Evolutionary conservation across 2,329 filamentous ascomycete species (phyloP).

Genomic region (Colletotrichum tabaci): DNA sequence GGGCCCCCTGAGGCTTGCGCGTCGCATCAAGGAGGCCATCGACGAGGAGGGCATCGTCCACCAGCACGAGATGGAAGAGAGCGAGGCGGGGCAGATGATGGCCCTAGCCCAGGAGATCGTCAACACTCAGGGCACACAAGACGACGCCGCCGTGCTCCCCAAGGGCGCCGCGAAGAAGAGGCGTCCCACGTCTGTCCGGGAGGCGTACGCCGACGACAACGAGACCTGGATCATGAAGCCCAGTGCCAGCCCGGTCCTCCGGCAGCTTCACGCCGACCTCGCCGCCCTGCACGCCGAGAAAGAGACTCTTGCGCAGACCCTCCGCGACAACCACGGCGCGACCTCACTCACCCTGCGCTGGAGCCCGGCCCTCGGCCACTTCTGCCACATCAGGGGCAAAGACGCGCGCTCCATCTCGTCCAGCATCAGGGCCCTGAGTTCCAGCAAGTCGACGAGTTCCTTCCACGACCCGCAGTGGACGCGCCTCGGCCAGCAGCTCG

Average conservation of each 20-base stretch:
- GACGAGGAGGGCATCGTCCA: conserved; percentile 93
- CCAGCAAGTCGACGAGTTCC: conserved; percentile 86
- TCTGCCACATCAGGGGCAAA: conserved; percentile 90
- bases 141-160: conserved; percentile 68
- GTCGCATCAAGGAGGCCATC: conserved; percentile 82
- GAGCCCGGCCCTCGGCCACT: conserved; percentile 89
- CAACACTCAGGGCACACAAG: conserved; percentile 74
- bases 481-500: conserved; percentile 81
- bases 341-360: conserved; percentile 84
- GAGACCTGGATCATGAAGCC: conserved; percentile 77
- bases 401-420: conserved; percentile 64
- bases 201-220: conserved; percentile 72
- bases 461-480: conserved; percentile 92
- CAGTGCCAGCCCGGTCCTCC: conserved; percentile 76
- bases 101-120: conserved; percentile 82
- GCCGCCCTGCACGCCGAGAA: conserved; percentile 74
- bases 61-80: conserved; percentile 83
- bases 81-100: conserved; percentile 78
- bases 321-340: conserved; percentile 74
- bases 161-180: conserved; percentile 63
- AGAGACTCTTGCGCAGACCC: conserved; percentile 67
- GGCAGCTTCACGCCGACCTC: conserved; percentile 78
- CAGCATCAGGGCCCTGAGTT: conserved; percentile 72
- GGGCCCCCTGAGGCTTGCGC: conserved; percentile 77
- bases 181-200: conserved; percentile 63